Evolutionary conservation across 139 green algal genomes (phyloP), one percentile per base, ranked within the genome.

Genomic region (Bryopsis sp.): DNA sequence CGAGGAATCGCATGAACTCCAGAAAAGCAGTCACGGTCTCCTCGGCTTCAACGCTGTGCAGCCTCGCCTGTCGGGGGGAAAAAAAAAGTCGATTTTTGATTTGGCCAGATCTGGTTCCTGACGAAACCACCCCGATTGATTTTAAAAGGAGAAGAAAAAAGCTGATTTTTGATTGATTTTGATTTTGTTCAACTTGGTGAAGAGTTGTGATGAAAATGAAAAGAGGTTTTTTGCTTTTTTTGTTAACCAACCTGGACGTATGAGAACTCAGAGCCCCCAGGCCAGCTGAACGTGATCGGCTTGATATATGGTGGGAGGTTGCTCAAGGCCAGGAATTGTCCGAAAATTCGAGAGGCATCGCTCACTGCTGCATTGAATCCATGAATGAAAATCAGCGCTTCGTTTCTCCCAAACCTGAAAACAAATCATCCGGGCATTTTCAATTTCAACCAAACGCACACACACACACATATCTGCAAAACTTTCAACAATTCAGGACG

Each of bases 311-410:
- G 32, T 8, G 74, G 74, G 39, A 76, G 73, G 33, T 11, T 54
- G 1, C 38, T 32, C 24, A 79, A 71, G 37, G 74, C 68, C 47
- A 76, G 58, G 50, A 76, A 68, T 57, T 79, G 74, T 0, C 70
- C 74, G 24, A 74, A 75, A 47, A 68, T 60, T 7, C 67, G 39
- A 47, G 74, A 36, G 22, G 47, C 67, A 47, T 64, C 50, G 31
- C 74, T 58, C 28, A 75, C 29, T 37, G 69, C 62, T 7, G 70
- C 48, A 46, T 71, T 71, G 47, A 78, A 54, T 19, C 73, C 73
- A 29, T 72, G 73, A 4, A 78, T 48, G 43, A 73, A 78, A n/a
- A 78, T 24, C 8, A 78, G 34, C 50, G 73, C 73, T 46, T 78
- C 73, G 26, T n/a, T n/a, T n/a, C n/a, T n/a, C n/a, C n/a, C n/a